Evolutionary conservation across 371 early-diverging fungal genomes (phyloP).

Genomic region (Mortierella sp.): DNA sequence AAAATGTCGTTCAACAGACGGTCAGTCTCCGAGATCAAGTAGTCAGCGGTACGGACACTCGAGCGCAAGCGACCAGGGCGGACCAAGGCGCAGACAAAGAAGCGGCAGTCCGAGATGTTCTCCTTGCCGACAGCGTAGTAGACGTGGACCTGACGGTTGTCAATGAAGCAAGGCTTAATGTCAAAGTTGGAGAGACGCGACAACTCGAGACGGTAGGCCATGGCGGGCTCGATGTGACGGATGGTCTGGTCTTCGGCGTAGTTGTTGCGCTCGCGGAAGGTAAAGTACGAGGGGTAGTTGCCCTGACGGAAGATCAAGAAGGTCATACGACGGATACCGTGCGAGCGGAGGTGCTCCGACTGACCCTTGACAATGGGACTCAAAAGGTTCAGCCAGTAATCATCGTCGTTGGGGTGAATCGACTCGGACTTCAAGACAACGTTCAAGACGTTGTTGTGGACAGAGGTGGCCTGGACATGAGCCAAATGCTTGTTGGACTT

Average conservation of each 20-base stretch:
- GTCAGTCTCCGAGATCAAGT: conserved; percentile 94
- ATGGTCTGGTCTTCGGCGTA: conserved; percentile 94
- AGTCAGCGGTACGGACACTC: conserved; percentile 90
- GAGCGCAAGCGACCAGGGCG: conserved; percentile 90
- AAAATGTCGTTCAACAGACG: conserved; percentile 93
- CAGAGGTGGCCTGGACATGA: conserved; percentile 35
- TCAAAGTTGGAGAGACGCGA: conserved; percentile 95
- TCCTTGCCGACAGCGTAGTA: conserved; percentile 97
- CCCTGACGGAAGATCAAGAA: conserved; percentile 88
- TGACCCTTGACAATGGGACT: conserved; percentile 69
- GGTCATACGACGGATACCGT: conserved; percentile 92
- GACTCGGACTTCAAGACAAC: conserved; percentile 91
- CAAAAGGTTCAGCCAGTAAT: conserved; percentile 75
- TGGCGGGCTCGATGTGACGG: conserved; percentile 98
- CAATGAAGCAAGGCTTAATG: conserved; percentile 94
- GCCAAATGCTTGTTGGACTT: conserved; percentile 44
- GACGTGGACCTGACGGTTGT: conserved; percentile 95
- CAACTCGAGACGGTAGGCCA: conserved; percentile 97
- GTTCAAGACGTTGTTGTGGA: conserved; percentile 59
- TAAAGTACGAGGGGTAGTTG: conserved; percentile 94
- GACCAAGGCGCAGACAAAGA: conserved; percentile 98
- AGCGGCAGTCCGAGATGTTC: conserved; percentile 93
- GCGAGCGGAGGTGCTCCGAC: conserved; percentile 76
- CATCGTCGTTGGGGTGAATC: conserved; percentile 72
- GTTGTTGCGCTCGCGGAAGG: conserved; percentile 92